These are phyloP conservation scores for Diddensiella caesifluorescens DNA, from an alignment of 805 yeast genomes.

Conservation along the genomic window DNA sequence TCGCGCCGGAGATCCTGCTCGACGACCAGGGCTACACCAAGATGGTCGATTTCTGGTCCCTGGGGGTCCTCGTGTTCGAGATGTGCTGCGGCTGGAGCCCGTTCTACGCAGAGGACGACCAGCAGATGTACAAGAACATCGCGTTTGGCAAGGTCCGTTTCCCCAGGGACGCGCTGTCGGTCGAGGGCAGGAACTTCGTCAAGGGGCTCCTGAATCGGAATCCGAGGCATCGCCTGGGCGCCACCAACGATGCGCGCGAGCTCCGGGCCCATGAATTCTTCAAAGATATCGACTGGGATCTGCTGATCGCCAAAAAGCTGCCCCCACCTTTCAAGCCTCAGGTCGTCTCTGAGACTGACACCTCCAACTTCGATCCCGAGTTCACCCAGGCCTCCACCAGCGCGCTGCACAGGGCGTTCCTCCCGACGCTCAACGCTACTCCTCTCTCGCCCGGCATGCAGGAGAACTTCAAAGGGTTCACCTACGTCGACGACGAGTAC, in stretches of 20 bases:
- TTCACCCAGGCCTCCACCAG: constrained; percentile 90
- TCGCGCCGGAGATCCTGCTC: constrained; percentile 92
- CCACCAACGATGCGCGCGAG: constrained; percentile 87
- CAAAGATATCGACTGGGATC: constrained; percentile 85
- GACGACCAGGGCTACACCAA: constrained; percentile 97
- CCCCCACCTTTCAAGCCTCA: constrained; percentile 98
- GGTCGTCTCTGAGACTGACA: constrained; percentile 82
- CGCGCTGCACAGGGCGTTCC: constrained; percentile 53
- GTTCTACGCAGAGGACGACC: constrained; percentile 94
- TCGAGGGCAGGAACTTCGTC: constrained; percentile 92
- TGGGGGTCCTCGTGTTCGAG: constrained; percentile 94
- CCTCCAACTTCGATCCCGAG: constrained; percentile 96
- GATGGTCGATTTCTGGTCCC: constrained; percentile 99
- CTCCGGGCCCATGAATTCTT: constrained; percentile 89
- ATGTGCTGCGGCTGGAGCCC: constrained; percentile 99
- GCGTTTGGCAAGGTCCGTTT: constrained; percentile 97
- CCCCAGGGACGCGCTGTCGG: constrained; percentile 89
- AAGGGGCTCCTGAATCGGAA: constrained; percentile 92
- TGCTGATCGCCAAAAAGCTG: constrained; percentile 67
- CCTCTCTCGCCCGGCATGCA: constrained; percentile 94
- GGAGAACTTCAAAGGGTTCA: constrained; percentile 94
- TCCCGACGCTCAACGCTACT: constrained; percentile 48
- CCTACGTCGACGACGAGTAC: constrained; percentile 93
- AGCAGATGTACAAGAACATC: constrained; percentile 98
- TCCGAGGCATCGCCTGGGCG: constrained; percentile 92